Base-by-base conservation (phyloP, 805 yeast genomes). In the Saccharomyces eubayanus region DNA sequence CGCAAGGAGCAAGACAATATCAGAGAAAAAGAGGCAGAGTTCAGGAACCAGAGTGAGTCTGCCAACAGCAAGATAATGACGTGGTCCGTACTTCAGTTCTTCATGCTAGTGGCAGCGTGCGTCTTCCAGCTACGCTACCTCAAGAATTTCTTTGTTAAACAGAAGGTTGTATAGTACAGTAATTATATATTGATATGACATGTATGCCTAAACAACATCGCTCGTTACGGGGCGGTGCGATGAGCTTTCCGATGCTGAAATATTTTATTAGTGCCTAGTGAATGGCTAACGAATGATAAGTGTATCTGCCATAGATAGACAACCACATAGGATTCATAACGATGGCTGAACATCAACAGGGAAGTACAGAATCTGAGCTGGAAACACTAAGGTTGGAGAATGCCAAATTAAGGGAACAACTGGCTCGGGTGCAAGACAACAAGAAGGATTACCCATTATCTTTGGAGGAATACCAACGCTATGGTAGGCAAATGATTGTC, bases 401-500 rank as follows among this genome's bases (percentile, higher is more conserved):
- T 55, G 60, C 61, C 1, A 45, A 48, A 4, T 51, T 69, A 46
- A 62, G 56, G 50, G 51, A 51, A 20, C 53, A 63, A 46, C 46
- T 64, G 21, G 51, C 20, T 16, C 21, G 16, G 8, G 21, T 16
- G 21, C 21, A 21, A 41, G 36, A 48, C 41, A 51, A n/a, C n/a
- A 49, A 27, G 45, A n/a, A 3, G 28, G 31, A 31, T 16, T 49
- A 55, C 14, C 63, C 67, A 11, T 52, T 75, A 50, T 58, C 81
- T 1, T 66, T 78, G 20, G 87, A 84, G 41, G 99, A 94, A 67
- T 90, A 83, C 67, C 71, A 69, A 30, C 72, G 97, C 40, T 94
- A 94, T 69, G 98, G 99, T 3, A 78, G 99, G 52, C 99, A 94
- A 64, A 86, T 94, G 92, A 82, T 91, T 28, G 97, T 94, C 1